phyloP scores from a whole-genome alignment of 2,329 filamentous ascomycete species.

The Clathrospora elynae region DNA sequence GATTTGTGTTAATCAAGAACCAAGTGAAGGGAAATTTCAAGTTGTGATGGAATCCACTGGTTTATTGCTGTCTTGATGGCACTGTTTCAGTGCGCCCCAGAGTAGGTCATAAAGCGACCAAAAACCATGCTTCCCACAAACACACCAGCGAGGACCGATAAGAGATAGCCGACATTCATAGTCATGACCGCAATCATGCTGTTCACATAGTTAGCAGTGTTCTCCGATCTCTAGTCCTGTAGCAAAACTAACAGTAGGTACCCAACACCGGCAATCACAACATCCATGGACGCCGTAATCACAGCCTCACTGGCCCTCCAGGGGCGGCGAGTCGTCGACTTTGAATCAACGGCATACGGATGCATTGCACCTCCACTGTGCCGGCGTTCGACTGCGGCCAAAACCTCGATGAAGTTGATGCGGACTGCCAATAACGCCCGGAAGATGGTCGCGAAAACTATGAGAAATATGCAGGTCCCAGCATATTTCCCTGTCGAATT shows the following conservation, averaged over 20 bases:
- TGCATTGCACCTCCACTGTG: slow-evolving; percentile 62
- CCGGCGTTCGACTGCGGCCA: slow-evolving; percentile 60
- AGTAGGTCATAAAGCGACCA: slow-evolving; percentile 62
- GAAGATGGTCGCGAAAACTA: slow-evolving; percentile 70
- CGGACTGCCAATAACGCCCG: slow-evolving; percentile 73
- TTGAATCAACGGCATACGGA: no score
- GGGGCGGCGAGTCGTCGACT: slow-evolving; percentile 55
- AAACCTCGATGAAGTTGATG: slow-evolving; percentile 56
- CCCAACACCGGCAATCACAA: slow-evolving; percentile 72
- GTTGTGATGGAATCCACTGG: no score
- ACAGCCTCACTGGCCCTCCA: slow-evolving; percentile 82
- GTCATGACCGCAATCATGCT: slow-evolving; percentile 94
- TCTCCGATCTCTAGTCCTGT: background rate
- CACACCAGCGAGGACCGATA: slow-evolving; percentile 72
- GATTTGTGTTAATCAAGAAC: no score
- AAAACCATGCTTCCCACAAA: slow-evolving; percentile 82
- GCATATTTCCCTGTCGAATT: slow-evolving; percentile 71
- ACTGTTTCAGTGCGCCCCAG: slow-evolving; percentile 9
- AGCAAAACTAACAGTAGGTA: slow-evolving; percentile 76
- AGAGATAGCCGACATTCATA: slow-evolving; percentile 80
- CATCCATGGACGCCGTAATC: slow-evolving; percentile 71
- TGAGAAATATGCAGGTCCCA: slow-evolving; percentile 87
- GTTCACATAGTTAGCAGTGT: slow-evolving; percentile 9
- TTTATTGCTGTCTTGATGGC: no score
- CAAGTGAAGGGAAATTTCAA: no score